Evolutionary conservation across 495 filamentous ascomycete genomes (phyloP).

Genomic region (Lasiosphaeria miniovina): DNA sequence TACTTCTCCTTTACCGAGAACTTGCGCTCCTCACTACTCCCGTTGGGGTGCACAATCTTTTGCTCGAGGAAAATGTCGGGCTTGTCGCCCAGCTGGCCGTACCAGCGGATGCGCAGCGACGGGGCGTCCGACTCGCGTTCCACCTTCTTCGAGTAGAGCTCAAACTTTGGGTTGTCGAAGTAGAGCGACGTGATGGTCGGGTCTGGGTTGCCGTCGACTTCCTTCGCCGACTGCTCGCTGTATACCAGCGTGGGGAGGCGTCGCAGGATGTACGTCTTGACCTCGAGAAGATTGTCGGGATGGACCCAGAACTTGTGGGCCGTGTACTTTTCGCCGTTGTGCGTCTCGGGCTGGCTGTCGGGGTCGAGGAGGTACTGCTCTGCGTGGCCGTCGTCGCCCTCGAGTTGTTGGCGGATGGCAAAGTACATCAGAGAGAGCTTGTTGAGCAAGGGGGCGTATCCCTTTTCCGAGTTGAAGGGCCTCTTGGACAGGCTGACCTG

Average conservation of each 20-base stretch:
- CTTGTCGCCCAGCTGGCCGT: conserved; percentile 73
- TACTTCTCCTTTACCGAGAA: conserved; percentile 93
- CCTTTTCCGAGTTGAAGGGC: conserved; percentile 88
- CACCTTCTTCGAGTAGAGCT: conserved; percentile 82
- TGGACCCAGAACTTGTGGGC: conserved; percentile 99
- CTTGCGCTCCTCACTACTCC: conserved; percentile 69
- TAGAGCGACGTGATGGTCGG: conserved; percentile 94
- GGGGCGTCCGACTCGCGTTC: conserved; percentile 71
- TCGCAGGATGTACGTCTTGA: conserved; percentile 90
- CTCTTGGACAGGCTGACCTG: conserved; percentile 81
- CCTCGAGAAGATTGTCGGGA: conserved; percentile 87
- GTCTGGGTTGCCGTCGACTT: conserved; percentile 71
- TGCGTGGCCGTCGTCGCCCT: conserved; percentile 38
- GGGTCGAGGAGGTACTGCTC: conserved; percentile 33
- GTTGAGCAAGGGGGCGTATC: conserved; percentile 85
- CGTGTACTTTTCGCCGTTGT: conserved; percentile 68
- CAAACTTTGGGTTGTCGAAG: conserved; percentile 84
- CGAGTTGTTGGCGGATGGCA: conserved; percentile 79
- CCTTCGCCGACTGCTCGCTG: conserved; percentile 78
- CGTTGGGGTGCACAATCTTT: conserved; percentile 75
- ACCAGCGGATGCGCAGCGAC: conserved; percentile 88
- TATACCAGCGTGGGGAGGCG: conserved; percentile 89
- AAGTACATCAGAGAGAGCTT: conserved; percentile 93
- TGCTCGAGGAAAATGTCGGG: conserved; percentile 83
- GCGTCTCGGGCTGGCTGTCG: conserved; percentile 40